Percentiles rank a stretch among this genome's conserved stretches.
Evolutionary conservation across 208 protist species (phyloP).

Genomic region (Trypanosoma congolense): DNA sequence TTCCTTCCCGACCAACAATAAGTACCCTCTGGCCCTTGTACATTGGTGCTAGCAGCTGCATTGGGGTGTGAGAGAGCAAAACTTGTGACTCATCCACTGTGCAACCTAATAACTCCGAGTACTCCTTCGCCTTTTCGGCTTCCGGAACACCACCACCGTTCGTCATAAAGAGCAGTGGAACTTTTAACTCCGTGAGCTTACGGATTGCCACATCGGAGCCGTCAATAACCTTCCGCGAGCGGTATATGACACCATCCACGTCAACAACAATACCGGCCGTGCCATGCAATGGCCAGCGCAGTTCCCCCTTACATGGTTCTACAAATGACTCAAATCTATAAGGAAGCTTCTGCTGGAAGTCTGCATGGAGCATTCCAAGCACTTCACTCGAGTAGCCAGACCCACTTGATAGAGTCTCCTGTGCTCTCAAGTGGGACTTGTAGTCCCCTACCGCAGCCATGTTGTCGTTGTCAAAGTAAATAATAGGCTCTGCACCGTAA

Average conservation of each 20-base stretch:
- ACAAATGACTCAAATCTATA: slow-evolving; percentile 63
- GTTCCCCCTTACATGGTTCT: slow-evolving; percentile 1
- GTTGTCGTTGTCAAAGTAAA: slow-evolving; percentile 53
- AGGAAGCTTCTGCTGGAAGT: slow-evolving; percentile 69
- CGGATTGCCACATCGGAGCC: slow-evolving; percentile 67
- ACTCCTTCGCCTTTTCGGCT: slow-evolving; percentile 64
- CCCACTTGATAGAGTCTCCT: not conserved
- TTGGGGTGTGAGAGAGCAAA: slow-evolving; percentile 71
- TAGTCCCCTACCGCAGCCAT: slow-evolving; percentile 85
- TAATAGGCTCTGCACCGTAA: slow-evolving; percentile 54
- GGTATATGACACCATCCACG: slow-evolving; percentile 78
- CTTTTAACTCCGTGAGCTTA: slow-evolving; percentile 46
- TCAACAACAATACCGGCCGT: slow-evolving; percentile 77
- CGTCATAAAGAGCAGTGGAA: slow-evolving; percentile 85
- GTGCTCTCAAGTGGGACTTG: slow-evolving; percentile 22
- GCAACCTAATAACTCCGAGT: slow-evolving; percentile 55
- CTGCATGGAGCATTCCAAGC: slow-evolving; percentile 34
- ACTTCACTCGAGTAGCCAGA: slow-evolving; percentile 39
- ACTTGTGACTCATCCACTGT: slow-evolving; percentile 55
- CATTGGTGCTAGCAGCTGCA: slow-evolving; percentile 54
- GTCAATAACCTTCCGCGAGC: slow-evolving; percentile 57
- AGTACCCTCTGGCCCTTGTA: slow-evolving; percentile 53
- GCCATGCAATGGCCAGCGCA: slow-evolving; percentile 75
- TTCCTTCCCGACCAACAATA: slow-evolving; percentile 50
- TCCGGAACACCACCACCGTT: slow-evolving; percentile 66